Conservation (phyloP, 1,139 yeast genomes). For the Magnusiomyces tetraspermus region DNA sequence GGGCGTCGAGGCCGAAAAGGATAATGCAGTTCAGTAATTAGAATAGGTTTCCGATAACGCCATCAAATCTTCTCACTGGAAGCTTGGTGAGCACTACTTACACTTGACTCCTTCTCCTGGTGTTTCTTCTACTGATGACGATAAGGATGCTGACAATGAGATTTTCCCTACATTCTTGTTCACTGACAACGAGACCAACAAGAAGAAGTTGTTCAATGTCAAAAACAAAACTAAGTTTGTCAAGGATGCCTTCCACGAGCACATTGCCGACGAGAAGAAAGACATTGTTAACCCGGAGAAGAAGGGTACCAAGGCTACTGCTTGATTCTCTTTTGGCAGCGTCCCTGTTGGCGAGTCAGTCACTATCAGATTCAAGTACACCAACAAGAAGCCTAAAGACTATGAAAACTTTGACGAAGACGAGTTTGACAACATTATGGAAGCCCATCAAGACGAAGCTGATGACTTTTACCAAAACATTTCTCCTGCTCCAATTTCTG, state of each 20-base stretch:
- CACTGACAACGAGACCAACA: constrained; percentile 86
- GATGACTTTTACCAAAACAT: constrained; percentile 90
- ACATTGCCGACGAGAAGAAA: constrained; percentile 51
- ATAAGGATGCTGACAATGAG: constrained; percentile 31
- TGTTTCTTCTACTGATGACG: constrained; percentile 26
- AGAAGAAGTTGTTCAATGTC: constrained; percentile 51
- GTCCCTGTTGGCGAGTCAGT: constrained; percentile 87
- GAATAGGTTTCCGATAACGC: constrained; percentile 34
- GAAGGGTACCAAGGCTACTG: constrained; percentile 68
- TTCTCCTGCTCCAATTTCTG: constrained; percentile 77
- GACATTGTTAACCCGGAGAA: constrained; percentile 60
- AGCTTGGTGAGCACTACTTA: constrained; percentile 62
- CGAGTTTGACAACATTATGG: constrained; percentile 63
- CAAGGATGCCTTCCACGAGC: constrained; percentile 90
- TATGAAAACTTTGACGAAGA: constrained; percentile 51
- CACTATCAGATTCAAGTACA: constrained; percentile 70
- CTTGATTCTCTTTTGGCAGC: constrained; percentile 73
- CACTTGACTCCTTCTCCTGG: constrained; percentile 91
- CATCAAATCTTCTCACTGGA: constrained; percentile 56
- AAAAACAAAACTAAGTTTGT: constrained; percentile 48
- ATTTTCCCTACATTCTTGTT: constrained; percentile 69
- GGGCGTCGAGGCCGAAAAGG: constrained; percentile 51
- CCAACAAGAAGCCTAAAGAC: constrained; percentile 37
- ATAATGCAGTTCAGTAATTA: constrained; percentile 44
- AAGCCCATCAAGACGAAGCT: constrained; percentile 76